Conservation (phyloP, 2,329 filamentous ascomycete species). For the Verticillium klebahnii region DNA sequence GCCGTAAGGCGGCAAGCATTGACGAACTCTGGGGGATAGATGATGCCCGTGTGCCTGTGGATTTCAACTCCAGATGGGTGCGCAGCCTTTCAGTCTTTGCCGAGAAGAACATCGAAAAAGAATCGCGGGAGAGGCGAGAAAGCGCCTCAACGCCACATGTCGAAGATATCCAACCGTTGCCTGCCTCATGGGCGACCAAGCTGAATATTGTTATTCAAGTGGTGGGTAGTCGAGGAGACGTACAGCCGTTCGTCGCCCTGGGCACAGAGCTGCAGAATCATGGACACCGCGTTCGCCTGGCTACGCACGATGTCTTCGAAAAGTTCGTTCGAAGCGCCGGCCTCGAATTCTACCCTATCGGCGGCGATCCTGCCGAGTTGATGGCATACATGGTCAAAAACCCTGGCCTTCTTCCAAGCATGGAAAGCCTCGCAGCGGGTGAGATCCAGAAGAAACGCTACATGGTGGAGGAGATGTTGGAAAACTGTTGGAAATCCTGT, state of each 20-base stretch:
- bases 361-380: conserved; percentile 69
- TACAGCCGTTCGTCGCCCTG: conserved; percentile 70
- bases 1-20: neutral
- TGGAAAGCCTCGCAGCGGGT: conserved; percentile 70
- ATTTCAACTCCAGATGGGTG: conserved; percentile 6
- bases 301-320: conserved; percentile 67
- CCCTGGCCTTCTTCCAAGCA: conserved; percentile 77
- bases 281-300: conserved; percentile 68
- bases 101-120: neutral
- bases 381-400: conserved; percentile 94
- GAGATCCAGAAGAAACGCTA: conserved; percentile 71
- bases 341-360: conserved; percentile 72
- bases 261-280: conserved; percentile 62
- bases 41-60: conserved; percentile 5
- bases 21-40: neutral
- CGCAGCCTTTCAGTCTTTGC: neutral
- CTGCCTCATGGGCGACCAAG: neutral
- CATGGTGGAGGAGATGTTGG: conserved; percentile 74
- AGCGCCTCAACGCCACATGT: neutral
- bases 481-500: conserved; percentile 83
- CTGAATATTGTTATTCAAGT: conserved; percentile 72
- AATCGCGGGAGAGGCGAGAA: neutral
- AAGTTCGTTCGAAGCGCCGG: conserved; percentile 64
- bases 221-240: conserved; percentile 69
- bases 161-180: neutral